These are phyloP conservation scores for Nitzschia sp. DNA, from an alignment of 108 stramenopile species.

Conservation along the genomic window DNA sequence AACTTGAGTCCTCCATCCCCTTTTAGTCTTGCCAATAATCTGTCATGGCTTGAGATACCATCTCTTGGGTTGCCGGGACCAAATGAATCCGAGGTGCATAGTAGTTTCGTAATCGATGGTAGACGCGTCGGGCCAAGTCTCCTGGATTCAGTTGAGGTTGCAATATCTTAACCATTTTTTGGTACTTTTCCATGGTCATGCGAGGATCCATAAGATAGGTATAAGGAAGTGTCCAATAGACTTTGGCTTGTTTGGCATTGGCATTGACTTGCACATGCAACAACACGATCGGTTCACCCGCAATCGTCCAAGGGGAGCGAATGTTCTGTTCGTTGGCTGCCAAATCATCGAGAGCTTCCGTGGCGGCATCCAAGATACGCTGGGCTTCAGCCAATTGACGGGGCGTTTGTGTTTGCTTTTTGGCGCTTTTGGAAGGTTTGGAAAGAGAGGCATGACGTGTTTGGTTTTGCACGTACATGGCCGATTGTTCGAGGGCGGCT, in stretches of 20 bases:
- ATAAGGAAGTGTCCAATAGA: constrained; percentile 50
- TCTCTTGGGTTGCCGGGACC: constrained; percentile 27
- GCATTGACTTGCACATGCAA: constrained; percentile 43
- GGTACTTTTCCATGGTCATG: constrained; percentile 18
- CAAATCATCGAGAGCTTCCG: constrained; percentile 32
- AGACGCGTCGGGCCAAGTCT: constrained; percentile 25
- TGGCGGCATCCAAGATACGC: constrained; percentile 28
- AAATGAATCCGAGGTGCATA: constrained; percentile 49
- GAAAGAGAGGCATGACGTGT: constrained; percentile 13
- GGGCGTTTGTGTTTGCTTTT: not conserved
- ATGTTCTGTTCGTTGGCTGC: not conserved
- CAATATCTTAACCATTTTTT: constrained; percentile 16
- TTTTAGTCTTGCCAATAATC: constrained; percentile 7
- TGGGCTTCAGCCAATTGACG: constrained; percentile 35
- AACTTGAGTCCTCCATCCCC: too few relatives aligned
- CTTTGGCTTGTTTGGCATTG: constrained; percentile 37
- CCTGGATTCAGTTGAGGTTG: constrained; percentile 23
- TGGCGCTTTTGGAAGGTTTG: not conserved
- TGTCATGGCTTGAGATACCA: constrained; percentile 29
- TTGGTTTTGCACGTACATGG: constrained; percentile 31
- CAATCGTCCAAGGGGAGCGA: not conserved
- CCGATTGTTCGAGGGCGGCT: constrained; percentile 17
- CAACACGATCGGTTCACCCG: constrained; percentile 47
- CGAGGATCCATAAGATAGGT: constrained; percentile 28
- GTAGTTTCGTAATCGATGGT: constrained; percentile 33